phyloP scores from a whole-genome alignment of 768 basidiomycete species.

The Dentipellis sp. region DNA sequence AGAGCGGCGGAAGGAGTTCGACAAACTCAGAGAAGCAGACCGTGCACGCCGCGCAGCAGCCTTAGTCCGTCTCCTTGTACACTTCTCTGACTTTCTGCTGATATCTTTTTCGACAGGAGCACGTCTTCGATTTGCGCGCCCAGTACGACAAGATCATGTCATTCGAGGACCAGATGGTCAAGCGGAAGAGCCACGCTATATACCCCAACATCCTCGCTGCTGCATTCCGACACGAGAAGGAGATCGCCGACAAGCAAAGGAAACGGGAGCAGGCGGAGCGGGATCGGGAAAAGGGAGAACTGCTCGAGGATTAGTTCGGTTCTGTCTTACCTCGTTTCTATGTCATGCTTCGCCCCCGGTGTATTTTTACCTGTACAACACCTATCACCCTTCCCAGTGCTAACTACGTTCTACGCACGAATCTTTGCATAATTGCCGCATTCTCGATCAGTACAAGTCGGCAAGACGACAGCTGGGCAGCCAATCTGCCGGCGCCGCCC shows the following conservation, averaged over 20 bases:
- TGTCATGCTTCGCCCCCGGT: too few relatives aligned
- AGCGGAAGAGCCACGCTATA: conserved; percentile 12
- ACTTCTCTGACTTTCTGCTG: background rate
- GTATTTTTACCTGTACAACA: too few relatives aligned
- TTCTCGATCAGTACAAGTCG: background rate
- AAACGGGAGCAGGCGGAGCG: background rate
- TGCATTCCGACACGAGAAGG: conserved; percentile 13
- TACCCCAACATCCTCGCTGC: conserved; percentile 16
- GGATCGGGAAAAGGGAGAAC: conserved; percentile 5
- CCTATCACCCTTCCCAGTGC: too few relatives aligned
- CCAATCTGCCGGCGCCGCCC: background rate
- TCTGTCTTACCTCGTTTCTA: background rate
- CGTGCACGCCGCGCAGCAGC: conserved; percentile 15
- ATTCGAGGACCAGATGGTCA: conserved; percentile 15
- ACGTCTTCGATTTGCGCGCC: conserved; percentile 18
- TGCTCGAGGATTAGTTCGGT: conserved; percentile 1
- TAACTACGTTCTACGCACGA: too few relatives aligned
- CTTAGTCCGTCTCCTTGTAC: conserved; percentile 5
- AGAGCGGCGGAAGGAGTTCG: conserved; percentile 19
- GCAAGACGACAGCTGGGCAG: background rate
- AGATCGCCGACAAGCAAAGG: conserved; percentile 9
- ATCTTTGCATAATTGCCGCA: too few relatives aligned
- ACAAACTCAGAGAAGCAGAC: conserved; percentile 21
- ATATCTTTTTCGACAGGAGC: conserved; percentile 8
- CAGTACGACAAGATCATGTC: conserved; percentile 18